Evolutionary conservation across 495 filamentous ascomycete genomes (phyloP).

Genomic region (Penicillium goetzii): DNA sequence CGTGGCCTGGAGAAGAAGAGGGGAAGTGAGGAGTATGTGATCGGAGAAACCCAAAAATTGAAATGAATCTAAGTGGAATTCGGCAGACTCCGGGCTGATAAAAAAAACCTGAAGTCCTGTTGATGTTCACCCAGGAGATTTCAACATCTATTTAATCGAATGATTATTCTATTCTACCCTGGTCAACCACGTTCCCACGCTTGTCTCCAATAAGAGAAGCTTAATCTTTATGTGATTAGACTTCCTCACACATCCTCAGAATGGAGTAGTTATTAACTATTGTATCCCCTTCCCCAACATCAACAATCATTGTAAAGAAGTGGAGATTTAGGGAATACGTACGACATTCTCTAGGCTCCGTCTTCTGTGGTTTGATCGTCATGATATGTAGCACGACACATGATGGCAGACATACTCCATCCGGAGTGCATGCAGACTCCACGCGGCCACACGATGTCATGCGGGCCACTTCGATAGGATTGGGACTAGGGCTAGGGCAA

Average conservation of each 20-base stretch:
- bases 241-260: background rate
- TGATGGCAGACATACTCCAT: background rate
- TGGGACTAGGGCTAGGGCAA: slow-evolving; percentile 2
- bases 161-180: background rate
- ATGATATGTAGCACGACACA: background rate
- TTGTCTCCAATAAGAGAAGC: background rate
- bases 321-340: background rate
- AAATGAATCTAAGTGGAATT: background rate
- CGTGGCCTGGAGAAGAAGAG: background rate
- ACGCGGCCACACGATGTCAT: slow-evolving; percentile 5
- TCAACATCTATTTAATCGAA: background rate
- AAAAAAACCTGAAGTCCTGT: background rate
- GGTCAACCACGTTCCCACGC: background rate
- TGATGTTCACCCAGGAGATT: background rate
- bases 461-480: background rate
- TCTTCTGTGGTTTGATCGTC: background rate
- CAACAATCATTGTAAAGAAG: background rate
- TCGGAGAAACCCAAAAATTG: background rate
- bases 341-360: background rate
- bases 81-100: background rate
- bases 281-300: background rate
- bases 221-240: background rate
- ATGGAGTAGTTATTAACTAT: background rate
- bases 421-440: background rate
- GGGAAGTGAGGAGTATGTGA: background rate